Evolutionary conservation across 805 yeast species (phyloP).

Genomic region (Wickerhamomyces canadensis): DNA sequence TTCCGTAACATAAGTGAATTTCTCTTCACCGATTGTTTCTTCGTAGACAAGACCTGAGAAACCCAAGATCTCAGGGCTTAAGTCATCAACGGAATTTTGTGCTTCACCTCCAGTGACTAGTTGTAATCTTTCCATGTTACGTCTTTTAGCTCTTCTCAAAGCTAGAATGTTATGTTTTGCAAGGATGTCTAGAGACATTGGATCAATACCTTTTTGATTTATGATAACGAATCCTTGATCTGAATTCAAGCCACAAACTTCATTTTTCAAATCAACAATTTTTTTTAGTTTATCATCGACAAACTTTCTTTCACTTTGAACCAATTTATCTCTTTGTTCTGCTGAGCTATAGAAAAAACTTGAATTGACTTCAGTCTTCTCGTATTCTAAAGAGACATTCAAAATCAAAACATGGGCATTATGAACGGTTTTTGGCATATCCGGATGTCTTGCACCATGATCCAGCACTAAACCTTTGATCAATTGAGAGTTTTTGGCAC

Average conservation of each 20-base stretch:
- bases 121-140: constrained; percentile 98
- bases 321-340: constrained; percentile 92
- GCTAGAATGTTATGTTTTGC: constrained; percentile 94
- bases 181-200: constrained; percentile 90
- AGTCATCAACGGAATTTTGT: constrained; percentile 93
- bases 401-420: constrained; percentile 83
- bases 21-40: constrained; percentile 93
- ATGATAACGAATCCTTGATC: constrained; percentile 84
- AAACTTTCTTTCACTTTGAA: constrained; percentile 86
- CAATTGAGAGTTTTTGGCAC: constrained; percentile 76
- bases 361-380: constrained; percentile 95
- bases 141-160: constrained; percentile 94
- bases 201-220: constrained; percentile 98
- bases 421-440: constrained; percentile 86
- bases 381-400: constrained; percentile 93
- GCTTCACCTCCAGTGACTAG: constrained; percentile 96
- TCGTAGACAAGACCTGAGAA: constrained; percentile 88
- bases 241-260: constrained; percentile 74
- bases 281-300: constrained; percentile 90
- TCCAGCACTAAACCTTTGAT: constrained; percentile 89
- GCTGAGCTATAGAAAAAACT: constrained; percentile 93
- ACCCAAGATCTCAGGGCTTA: constrained; percentile 75
- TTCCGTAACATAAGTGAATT: constrained; percentile 93
- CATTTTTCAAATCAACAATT: constrained; percentile 88
- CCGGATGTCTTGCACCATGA: constrained; percentile 99